Evolutionary conservation across 805 yeast genomes (phyloP).

Genomic region (Lipomyces kockii): DNA sequence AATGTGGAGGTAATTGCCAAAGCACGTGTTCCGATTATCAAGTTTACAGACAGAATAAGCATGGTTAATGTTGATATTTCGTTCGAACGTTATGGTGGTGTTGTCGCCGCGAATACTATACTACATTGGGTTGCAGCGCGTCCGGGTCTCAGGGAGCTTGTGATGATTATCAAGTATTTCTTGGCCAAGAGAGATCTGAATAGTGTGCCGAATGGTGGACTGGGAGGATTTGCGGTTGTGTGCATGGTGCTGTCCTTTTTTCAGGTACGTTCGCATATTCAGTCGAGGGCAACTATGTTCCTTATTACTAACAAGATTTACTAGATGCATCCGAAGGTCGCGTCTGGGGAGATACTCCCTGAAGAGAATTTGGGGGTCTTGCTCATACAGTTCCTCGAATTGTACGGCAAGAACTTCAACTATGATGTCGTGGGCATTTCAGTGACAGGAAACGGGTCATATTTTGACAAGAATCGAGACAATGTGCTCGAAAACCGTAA

Average conservation of each 20-base stretch:
- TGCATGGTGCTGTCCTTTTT: slow-evolving; percentile 82
- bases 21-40: slow-evolving; percentile 93
- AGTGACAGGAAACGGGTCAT: slow-evolving; percentile 58
- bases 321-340: slow-evolving; percentile 73
- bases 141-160: slow-evolving; percentile 83
- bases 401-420: slow-evolving; percentile 88
- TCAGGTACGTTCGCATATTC: slow-evolving; percentile 40
- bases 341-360: slow-evolving; percentile 68
- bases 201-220: slow-evolving; percentile 89
- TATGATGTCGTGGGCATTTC: slow-evolving; percentile 78
- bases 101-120: slow-evolving; percentile 79
- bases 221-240: slow-evolving; percentile 93
- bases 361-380: slow-evolving; percentile 81
- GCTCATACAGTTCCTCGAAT: slow-evolving; percentile 87
- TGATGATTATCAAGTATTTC: slow-evolving; percentile 82
- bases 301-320: neutral
- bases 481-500: slow-evolving; percentile 54
- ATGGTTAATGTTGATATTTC: slow-evolving; percentile 85
- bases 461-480: slow-evolving; percentile 61
- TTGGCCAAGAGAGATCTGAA: slow-evolving; percentile 75
- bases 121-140: slow-evolving; percentile 71
- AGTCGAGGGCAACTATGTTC: neutral
- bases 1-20: slow-evolving; percentile 83
- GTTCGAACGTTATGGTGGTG: slow-evolving; percentile 80
- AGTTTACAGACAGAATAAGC: slow-evolving; percentile 75